Evolutionary conservation across 257 asterid species (phyloP), one percentile per base, ranked within the genome.

Genomic region (Lantana camara): DNA sequence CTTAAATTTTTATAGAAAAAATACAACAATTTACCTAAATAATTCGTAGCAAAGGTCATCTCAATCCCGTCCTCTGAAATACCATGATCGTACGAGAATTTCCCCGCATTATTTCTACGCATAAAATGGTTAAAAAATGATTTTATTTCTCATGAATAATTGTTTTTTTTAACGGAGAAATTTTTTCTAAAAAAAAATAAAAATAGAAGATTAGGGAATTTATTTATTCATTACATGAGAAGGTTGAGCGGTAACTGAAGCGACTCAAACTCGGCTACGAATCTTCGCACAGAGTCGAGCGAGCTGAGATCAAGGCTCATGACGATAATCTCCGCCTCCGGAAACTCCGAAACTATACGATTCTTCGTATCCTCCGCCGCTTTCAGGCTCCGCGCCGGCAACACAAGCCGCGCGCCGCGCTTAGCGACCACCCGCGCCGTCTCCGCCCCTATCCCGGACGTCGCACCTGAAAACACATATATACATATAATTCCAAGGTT

Each of bases 101-200:
- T 93, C 23, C 97, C 99, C 16, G 99, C 99, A 68, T 93, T 93
- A 67, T 93, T 93, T 93, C 99, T 93, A n/a, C n/a, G n/a, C 42
- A 64, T 3, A 42, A n/a, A 44, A 9, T n/a, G n/a, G n/a, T n/a
- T n/a, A n/a, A n/a, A n/a, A n/a, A n/a, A n/a, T n/a, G n/a, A n/a
- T n/a, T n/a, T n/a, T n/a, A n/a, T n/a, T n/a, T n/a, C n/a, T n/a
- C n/a, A n/a, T n/a, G n/a, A n/a, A n/a, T n/a, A n/a, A n/a, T n/a
- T n/a, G n/a, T n/a, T n/a, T n/a, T n/a, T n/a, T n/a, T n/a, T n/a
- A n/a, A n/a, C n/a, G n/a, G n/a, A n/a, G 11, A 35, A 35, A 35
- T 35, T 6, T 4, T 16, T 4, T 13, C 4, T 38, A 4, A 0
- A 7, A 15, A 3, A 49, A 4, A 1, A 15, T 16, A 2, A 9